Percentiles rank a stretch among this genome's conserved stretches.
Evolutionary conservation across 305 asterid genomes (phyloP).

Genomic region (Fraxinus angustifolia): DNA sequence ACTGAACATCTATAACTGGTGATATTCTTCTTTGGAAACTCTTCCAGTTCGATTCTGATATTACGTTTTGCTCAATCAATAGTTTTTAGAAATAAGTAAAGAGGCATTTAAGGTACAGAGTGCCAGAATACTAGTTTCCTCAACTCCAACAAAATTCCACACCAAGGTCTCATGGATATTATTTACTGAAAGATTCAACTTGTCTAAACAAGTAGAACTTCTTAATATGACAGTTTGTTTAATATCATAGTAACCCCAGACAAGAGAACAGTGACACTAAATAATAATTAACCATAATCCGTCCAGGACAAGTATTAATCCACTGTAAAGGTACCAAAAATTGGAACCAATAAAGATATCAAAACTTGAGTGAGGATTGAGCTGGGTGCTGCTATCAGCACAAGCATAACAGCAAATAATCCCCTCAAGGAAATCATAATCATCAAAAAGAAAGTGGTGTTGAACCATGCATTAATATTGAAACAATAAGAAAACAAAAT

Average conservation of each 20-base stretch:
- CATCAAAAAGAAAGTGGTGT: background rate
- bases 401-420: background rate
- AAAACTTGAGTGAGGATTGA: background rate
- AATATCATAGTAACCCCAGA: background rate
- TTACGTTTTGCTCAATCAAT: slow-evolving; percentile 9
- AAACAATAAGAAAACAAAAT: background rate
- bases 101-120: background rate
- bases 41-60: background rate
- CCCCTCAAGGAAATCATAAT: background rate
- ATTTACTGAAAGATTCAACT: slow-evolving; percentile 5
- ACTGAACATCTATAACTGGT: slow-evolving; percentile 4
- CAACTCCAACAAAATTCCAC: background rate
- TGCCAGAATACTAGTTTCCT: background rate
- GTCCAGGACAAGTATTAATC: background rate
- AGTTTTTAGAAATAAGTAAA: slow-evolving; percentile 6
- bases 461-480: background rate
- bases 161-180: background rate
- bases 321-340: background rate
- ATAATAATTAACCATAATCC: background rate
- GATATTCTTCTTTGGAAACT: background rate
- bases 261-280: background rate
- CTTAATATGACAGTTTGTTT: background rate
- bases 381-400: background rate
- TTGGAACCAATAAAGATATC: background rate
- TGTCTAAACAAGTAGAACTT: slow-evolving; percentile 11